A percentile compares a stretch with the other conserved stretches of the same genome.
Evolutionary conservation across 306 rosid species (phyloP).

Genomic region (Luffa acutangula): DNA sequence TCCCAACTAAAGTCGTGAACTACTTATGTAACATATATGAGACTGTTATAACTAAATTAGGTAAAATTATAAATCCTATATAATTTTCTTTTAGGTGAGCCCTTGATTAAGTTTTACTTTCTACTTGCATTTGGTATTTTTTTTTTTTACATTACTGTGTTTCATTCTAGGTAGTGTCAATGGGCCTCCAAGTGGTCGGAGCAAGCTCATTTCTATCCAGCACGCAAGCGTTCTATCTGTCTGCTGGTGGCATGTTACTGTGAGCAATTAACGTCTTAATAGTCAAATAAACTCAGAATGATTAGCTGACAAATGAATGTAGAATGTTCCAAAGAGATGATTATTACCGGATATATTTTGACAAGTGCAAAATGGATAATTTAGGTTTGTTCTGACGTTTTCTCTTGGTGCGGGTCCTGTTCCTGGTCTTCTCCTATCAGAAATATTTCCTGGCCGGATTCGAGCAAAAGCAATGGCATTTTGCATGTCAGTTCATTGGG

Average conservation of each 20-base stretch:
- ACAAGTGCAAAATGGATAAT: background rate
- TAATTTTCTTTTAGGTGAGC: background rate
- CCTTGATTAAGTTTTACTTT: background rate
- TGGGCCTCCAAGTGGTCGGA: constrained; percentile 66
- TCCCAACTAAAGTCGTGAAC: background rate
- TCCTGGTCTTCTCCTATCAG: constrained; percentile 87
- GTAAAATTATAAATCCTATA: background rate
- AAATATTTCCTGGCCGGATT: constrained; percentile 78
- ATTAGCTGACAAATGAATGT: background rate
- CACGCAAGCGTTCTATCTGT: constrained; percentile 47
- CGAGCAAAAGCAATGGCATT: constrained; percentile 95
- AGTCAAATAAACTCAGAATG: background rate
- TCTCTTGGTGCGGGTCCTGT: constrained; percentile 99
- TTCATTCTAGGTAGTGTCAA: constrained; percentile 45
- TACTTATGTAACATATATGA: background rate
- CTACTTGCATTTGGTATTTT: background rate
- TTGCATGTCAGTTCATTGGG: constrained; percentile 97
- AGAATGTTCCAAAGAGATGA: background rate
- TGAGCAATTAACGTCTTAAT: constrained; percentile 31
- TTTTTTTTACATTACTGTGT: background rate
- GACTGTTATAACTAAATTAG: background rate
- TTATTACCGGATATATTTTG: background rate
- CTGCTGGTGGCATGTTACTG: constrained; percentile 93
- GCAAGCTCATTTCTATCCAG: constrained; percentile 45
- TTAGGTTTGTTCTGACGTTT: constrained; percentile 86